Evolutionary conservation across 2,329 filamentous ascomycete genomes (phyloP), one percentile per base, ranked within the genome.

Genomic region (Parastagonospora avenae): DNA sequence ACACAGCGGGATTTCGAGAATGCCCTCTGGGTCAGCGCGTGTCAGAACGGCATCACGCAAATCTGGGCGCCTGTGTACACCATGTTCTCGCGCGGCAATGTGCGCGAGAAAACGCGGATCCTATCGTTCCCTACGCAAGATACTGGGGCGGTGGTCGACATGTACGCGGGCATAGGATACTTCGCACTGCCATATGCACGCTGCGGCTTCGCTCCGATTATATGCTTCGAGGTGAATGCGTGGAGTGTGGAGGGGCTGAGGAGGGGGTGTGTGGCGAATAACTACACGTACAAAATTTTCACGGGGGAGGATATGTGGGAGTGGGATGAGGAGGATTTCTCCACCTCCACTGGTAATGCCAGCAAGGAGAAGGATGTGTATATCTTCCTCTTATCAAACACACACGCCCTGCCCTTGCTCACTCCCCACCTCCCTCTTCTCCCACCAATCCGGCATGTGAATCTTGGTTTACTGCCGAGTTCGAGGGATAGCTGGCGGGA

Each of bases 111-210:
- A 71, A 86, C 89, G 0, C 80, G 93, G 10, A 74, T 97, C 1
- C 74, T 96, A 4, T 70, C 69, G 0, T 59, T 82, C 1, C 70
- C 76, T 7, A 28, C 24, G 6, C 29, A 30, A 47, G 4, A 65
- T 66, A 60, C 41, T 48, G 1, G 60, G 43, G 28, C 62, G 53
- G 77, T 74, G 1, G 83, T 95, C 0, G 93, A 97, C 72, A 77
- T 97, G 52, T 97, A 96, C 76, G 91, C 90, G 0, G 93, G 93
- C 0, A 96, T 97, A 58, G 93, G 93, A 4, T 97, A 97, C 74
- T 97, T 97, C 74, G 85, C 89, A 3, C 96, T 97, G 67, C 89
- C 85, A 29, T 97, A 96, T 74, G 38, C 3, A 35, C 6, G 80
- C 78, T 52, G 82, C 88, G 14, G 91, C 91, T 77, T 92, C 64